Evolutionary conservation across 2,329 filamentous ascomycete species (phyloP).

Genomic region (Paraphaeosphaeria minitans): DNA sequence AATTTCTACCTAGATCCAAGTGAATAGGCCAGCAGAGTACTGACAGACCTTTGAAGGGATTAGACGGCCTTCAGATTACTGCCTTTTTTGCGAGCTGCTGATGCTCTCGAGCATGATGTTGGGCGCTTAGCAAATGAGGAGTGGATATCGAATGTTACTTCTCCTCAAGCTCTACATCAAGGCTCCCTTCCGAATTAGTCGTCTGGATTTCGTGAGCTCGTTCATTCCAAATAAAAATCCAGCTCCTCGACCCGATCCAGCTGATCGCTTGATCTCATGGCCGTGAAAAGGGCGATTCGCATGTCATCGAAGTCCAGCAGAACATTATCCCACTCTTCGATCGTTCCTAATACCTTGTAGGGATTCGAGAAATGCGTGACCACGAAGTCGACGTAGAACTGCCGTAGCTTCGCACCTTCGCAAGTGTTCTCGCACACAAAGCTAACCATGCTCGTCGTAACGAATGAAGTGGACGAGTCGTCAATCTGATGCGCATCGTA

Average conservation of each 20-base stretch:
- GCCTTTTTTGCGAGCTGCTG: too few relatives aligned
- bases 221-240: not conserved
- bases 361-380: constrained; percentile 7
- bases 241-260: not conserved
- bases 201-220: too few relatives aligned
- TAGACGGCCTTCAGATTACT: too few relatives aligned
- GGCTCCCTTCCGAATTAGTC: not conserved
- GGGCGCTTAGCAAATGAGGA: too few relatives aligned
- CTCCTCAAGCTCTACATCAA: not conserved
- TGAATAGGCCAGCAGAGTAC: too few relatives aligned
- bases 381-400: constrained; percentile 15
- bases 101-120: too few relatives aligned
- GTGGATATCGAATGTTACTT: too few relatives aligned
- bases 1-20: too few relatives aligned
- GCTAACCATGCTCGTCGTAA: constrained; percentile 2
- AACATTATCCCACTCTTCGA: constrained; percentile 16
- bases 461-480: not conserved
- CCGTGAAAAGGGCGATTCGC: not conserved
- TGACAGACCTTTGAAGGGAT: too few relatives aligned
- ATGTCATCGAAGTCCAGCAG: constrained; percentile 13
- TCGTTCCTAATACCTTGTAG: constrained; percentile 4
- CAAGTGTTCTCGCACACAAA: constrained; percentile 12
- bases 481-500: not conserved
- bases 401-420: constrained; percentile 9
- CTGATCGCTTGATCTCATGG: not conserved